Evolutionary conservation across 257 asterid species (phyloP).

Genomic region (Ocimum tenuiflorum): DNA sequence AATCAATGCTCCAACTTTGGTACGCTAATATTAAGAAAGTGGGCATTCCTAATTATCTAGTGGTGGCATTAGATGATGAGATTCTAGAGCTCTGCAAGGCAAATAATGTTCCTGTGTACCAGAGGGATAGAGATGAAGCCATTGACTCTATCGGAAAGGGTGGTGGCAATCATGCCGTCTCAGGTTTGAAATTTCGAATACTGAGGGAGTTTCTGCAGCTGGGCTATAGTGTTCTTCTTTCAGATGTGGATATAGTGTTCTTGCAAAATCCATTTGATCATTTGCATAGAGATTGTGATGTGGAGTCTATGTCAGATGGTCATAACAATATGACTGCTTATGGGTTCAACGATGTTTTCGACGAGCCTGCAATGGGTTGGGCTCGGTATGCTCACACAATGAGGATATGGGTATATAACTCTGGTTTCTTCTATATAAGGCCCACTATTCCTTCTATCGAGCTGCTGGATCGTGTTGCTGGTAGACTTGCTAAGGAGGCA

Average conservation of each 20-base stretch:
- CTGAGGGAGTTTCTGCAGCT: slow-evolving; percentile 81
- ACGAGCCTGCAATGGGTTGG: slow-evolving; percentile 87
- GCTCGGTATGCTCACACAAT: slow-evolving; percentile 76
- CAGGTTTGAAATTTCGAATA: slow-evolving; percentile 60
- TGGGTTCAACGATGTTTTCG: slow-evolving; percentile 70
- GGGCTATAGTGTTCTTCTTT: slow-evolving; percentile 68
- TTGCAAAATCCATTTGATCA: slow-evolving; percentile 70
- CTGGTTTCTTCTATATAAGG: slow-evolving; percentile 76
- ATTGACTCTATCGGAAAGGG: slow-evolving; percentile 53
- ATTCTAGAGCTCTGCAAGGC: slow-evolving; percentile 56
- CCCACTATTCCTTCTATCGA: slow-evolving; percentile 76
- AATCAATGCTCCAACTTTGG: slow-evolving; percentile 58
- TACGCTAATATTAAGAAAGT: slow-evolving; percentile 50
- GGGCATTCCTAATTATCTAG: slow-evolving; percentile 57
- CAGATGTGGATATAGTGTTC: slow-evolving; percentile 72
- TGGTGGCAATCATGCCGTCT: slow-evolving; percentile 68
- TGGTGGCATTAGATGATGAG: slow-evolving; percentile 64
- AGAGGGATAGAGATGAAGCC: slow-evolving; percentile 54
- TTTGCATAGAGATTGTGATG: slow-evolving; percentile 61
- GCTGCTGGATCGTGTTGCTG: slow-evolving; percentile 78
- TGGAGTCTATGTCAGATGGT: slow-evolving; percentile 88
- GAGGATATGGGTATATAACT: slow-evolving; percentile 84
- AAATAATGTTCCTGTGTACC: slow-evolving; percentile 49
- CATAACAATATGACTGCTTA: slow-evolving; percentile 71
- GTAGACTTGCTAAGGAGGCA: slow-evolving; percentile 41